These are phyloP conservation scores for Pestalotiopsis sp. DNA, from an alignment of 2,329 filamentous ascomycete genomes.

Conservation along the genomic window DNA sequence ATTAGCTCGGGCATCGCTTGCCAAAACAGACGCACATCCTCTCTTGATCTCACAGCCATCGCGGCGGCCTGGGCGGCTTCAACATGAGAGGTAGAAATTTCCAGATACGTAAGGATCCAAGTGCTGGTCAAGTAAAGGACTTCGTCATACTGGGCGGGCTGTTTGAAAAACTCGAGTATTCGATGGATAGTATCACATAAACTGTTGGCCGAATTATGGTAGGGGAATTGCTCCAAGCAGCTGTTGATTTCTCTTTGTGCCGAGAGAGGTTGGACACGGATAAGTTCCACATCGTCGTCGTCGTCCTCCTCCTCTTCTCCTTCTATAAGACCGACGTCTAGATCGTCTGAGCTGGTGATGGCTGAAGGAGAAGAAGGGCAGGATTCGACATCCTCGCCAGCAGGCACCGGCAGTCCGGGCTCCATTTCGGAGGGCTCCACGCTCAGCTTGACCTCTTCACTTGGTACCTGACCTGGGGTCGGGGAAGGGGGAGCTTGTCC, in stretches of 20 bases:
- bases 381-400: constrained; percentile 22
- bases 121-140: constrained; percentile 43
- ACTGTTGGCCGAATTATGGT: constrained; percentile 25
- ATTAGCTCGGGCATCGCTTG: constrained; percentile 50
- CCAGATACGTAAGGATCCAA: constrained; percentile 53
- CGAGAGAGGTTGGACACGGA: not conserved
- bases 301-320: constrained; percentile 33
- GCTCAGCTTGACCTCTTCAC: constrained; percentile 40
- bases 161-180: constrained; percentile 26
- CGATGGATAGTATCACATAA: constrained; percentile 28
- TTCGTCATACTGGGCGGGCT: constrained; percentile 38
- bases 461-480: constrained; percentile 23
- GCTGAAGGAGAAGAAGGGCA: constrained; percentile 36
- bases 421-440: constrained; percentile 46
- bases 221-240: constrained; percentile 29
- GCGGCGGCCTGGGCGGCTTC: constrained; percentile 27
- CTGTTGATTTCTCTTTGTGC: constrained; percentile 20
- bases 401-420: constrained; percentile 28
- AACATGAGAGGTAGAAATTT: constrained; percentile 36
- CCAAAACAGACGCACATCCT: constrained; percentile 52
- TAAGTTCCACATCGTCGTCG: constrained; percentile 23
- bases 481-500: constrained; percentile 46
- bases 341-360: constrained; percentile 43
- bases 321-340: constrained; percentile 36
- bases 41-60: constrained; percentile 38